Base-by-base conservation (phyloP, 345 rosid species). In the Chamaenerion angustifolium region DNA sequence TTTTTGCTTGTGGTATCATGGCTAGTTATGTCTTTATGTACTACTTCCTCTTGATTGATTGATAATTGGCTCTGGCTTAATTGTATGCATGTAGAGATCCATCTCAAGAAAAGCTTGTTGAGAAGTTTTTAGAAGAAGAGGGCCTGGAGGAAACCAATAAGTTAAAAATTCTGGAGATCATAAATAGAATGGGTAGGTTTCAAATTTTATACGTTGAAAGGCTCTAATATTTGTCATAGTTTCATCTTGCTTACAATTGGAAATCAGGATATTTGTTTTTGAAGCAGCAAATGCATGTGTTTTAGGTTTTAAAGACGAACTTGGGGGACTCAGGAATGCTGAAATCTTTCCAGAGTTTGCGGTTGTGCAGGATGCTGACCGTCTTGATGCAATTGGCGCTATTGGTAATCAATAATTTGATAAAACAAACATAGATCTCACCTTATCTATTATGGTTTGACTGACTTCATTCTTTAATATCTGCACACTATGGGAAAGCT, bases 341-440 rank as follows among this genome's bases (percentile, higher is more conserved):
- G 71, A 73, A 62, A 48, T 69, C 48, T 63, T 68, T 59, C 83
- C 68, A 13, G 89, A 88, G 55, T 85, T 82, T 59, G 78, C 94
- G 53, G 78, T 89, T n/a, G 94, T 82, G 57, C 94, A 85, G 72
- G 97, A 89, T 79, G 95, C 94, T 46, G 95, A 85, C 57, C 85
- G 88, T 45, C 94, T 85, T 62, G 97, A 89, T 67, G 94, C 95
- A 19, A 79, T 88, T 62, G 95, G 95, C 25, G 95, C 89, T 56
- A 64, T 82, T 58, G 97, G 93, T 88, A 63, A 62, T 49, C 44
- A 44, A 40, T 2, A 43, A 19, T 21, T 18, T 27, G 10, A 23
- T 13, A 12, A 12, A 27, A n/a, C 13, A 13, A n/a, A 5, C 40
- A 25, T 11, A 18, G 35, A 35, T n/a, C n/a, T 11, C 14, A 9